Evolutionary conservation across 2,329 filamentous ascomycete species (phyloP).

Genomic region (Passalora sequoiae): DNA sequence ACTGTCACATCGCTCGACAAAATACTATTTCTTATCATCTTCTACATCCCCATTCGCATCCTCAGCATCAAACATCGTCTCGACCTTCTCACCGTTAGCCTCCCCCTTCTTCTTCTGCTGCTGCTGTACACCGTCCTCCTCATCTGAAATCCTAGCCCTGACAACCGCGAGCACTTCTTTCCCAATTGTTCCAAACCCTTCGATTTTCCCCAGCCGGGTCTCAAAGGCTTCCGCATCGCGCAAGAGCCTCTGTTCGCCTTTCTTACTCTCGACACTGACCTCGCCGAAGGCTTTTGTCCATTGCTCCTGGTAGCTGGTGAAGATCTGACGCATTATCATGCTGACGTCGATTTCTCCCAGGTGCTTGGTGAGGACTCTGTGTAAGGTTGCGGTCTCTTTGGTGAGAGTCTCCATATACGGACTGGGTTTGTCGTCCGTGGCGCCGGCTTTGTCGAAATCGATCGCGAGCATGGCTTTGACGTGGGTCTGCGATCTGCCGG

Average conservation of each 20-base stretch:
- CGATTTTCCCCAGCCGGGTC: slow-evolving; percentile 66
- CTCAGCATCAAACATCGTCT: slow-evolving; percentile 10
- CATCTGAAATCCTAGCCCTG: slow-evolving; percentile 48
- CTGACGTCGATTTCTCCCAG: slow-evolving; percentile 69
- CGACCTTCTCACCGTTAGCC: slow-evolving; percentile 5
- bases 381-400: slow-evolving; percentile 79
- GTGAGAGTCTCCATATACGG: slow-evolving; percentile 80
- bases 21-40: slow-evolving; percentile 3
- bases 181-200: slow-evolving; percentile 67
- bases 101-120: slow-evolving; percentile 4
- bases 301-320: slow-evolving; percentile 73
- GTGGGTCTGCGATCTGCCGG: slow-evolving; percentile 66
- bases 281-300: slow-evolving; percentile 66
- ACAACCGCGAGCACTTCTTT: slow-evolving; percentile 27
- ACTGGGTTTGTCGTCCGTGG: slow-evolving; percentile 39
- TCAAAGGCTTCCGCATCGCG: slow-evolving; percentile 71
- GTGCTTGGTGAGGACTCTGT: slow-evolving; percentile 77
- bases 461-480: slow-evolving; percentile 69
- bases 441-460: slow-evolving; percentile 61
- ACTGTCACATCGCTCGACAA: too few relatives aligned
- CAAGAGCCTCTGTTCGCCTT: slow-evolving; percentile 72
- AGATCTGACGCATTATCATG: slow-evolving; percentile 83
- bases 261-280: slow-evolving; percentile 59
- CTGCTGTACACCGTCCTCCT: background rate
- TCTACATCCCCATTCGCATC: slow-evolving; percentile 8